These are phyloP conservation scores for Phlebiopsis gigantea DNA, from an alignment of 768 basidiomycete species.

Conservation along the genomic window DNA sequence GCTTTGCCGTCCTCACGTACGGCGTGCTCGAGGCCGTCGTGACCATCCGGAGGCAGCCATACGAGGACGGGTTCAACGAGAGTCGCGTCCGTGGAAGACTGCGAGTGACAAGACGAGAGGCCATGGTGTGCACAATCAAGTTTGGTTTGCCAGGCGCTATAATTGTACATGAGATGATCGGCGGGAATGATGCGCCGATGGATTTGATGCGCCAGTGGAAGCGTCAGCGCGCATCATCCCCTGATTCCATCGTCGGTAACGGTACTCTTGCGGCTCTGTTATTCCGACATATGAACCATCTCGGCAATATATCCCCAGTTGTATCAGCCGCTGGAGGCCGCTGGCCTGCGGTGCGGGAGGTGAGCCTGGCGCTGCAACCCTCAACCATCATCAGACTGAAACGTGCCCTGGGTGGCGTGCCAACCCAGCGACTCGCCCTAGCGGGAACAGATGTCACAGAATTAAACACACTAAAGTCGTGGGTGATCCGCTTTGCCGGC, in stretches of 20 bases:
- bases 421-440: not conserved
- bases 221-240: not conserved
- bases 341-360: too few relatives aligned
- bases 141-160: not conserved
- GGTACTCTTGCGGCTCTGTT: too few relatives aligned
- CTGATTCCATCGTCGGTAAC: not conserved
- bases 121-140: conserved; percentile 1
- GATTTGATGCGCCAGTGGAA: not conserved
- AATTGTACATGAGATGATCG: not conserved
- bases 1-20: not conserved
- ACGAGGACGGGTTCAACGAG: too few relatives aligned
- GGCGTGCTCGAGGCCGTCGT: not conserved
- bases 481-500: not conserved
- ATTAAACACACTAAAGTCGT: not conserved
- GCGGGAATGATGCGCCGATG: not conserved
- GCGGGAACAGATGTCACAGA: not conserved
- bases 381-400: not conserved
- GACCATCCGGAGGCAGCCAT: not conserved
- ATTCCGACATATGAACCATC: too few relatives aligned
- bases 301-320: too few relatives aligned
- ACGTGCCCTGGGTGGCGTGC: not conserved
- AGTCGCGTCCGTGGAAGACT: not conserved
- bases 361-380: not conserved
- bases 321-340: too few relatives aligned
- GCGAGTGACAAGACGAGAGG: not conserved